These are phyloP conservation scores for Solanum corneliomulleri DNA, from an alignment of 257 asterid species.

Conservation along the genomic window DNA sequence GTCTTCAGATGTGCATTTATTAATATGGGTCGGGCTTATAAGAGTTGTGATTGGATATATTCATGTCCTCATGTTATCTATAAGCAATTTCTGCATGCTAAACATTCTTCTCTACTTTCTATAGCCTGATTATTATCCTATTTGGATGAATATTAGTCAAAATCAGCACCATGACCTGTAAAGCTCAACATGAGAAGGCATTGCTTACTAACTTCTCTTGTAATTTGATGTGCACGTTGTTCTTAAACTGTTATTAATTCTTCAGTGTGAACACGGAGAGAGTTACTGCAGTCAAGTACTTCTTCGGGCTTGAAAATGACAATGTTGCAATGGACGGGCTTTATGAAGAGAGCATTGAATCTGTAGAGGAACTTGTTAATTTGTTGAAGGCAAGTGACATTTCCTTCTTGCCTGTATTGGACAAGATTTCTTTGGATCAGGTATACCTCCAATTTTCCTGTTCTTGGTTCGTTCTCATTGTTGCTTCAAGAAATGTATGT, in stretches of 20 bases:
- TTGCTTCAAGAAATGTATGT: neutral
- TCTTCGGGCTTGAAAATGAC: conserved; percentile 45
- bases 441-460: conserved; percentile 13
- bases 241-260: conserved; percentile 15
- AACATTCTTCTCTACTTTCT: neutral
- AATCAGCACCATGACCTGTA: neutral
- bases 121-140: neutral
- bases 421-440: conserved; percentile 12
- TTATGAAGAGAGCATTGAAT: conserved; percentile 47
- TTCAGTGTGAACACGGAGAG: conserved; percentile 52
- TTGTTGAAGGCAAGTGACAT: conserved; percentile 26
- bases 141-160: neutral
- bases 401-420: conserved; percentile 9
- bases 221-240: neutral
- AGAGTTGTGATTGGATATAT: neutral
- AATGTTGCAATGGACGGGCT: conserved; percentile 17
- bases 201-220: neutral
- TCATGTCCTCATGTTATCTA: neutral
- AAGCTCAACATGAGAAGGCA: neutral
- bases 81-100: neutral
- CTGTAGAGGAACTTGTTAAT: conserved; percentile 39
- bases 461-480: neutral
- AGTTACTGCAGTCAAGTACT: conserved; percentile 48
- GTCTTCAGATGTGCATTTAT: neutral
- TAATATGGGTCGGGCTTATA: neutral